phyloP scores from a whole-genome alignment of 371 early-diverging fungal species.

The Haplosporangium sp. region DNA sequence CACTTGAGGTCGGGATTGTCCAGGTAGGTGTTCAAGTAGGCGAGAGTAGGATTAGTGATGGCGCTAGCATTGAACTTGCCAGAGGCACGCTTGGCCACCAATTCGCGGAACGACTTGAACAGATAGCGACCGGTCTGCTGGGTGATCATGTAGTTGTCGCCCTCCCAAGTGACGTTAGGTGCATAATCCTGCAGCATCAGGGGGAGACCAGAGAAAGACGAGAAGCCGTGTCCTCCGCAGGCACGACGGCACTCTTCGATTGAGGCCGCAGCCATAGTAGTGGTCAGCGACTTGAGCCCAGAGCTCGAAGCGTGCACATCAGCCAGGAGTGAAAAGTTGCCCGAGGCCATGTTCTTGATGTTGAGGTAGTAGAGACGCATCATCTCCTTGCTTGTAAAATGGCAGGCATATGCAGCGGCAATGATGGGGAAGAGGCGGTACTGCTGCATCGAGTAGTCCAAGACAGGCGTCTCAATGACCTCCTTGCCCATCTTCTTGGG shows the following conservation, averaged over 20 bases:
- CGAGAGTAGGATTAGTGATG: conserved; percentile 63
- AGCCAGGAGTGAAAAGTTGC: conserved; percentile 68
- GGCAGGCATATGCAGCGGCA: conserved; percentile 79
- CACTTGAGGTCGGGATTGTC: conserved; percentile 59
- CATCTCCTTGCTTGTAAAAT: conserved; percentile 76
- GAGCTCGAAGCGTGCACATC: conserved; percentile 87
- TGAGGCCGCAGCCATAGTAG: conserved; percentile 75
- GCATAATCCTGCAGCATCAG: conserved; percentile 72
- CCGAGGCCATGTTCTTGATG: conserved; percentile 72
- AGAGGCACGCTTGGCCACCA: conserved; percentile 55
- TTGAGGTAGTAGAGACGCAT: conserved; percentile 68
- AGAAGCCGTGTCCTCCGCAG: conserved; percentile 88
- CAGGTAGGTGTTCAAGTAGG: conserved; percentile 65
- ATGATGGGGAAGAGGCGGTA: conserved; percentile 79
- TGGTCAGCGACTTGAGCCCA: conserved; percentile 83
- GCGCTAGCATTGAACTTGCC: conserved; percentile 61
- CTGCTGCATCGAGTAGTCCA: conserved; percentile 83
- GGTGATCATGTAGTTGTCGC: conserved; percentile 85
- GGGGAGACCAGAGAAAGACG: conserved; percentile 79
- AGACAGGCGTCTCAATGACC: conserved; percentile 73
- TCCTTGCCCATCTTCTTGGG: conserved; percentile 52
- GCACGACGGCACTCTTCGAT: conserved; percentile 80
- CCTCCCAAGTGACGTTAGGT: conserved; percentile 72
- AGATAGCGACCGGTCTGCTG: conserved; percentile 84
- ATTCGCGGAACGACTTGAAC: conserved; percentile 61